These are phyloP conservation scores for Cornus florida DNA, from an alignment of 148 eudicot genomes.

Conservation along the genomic window DNA sequence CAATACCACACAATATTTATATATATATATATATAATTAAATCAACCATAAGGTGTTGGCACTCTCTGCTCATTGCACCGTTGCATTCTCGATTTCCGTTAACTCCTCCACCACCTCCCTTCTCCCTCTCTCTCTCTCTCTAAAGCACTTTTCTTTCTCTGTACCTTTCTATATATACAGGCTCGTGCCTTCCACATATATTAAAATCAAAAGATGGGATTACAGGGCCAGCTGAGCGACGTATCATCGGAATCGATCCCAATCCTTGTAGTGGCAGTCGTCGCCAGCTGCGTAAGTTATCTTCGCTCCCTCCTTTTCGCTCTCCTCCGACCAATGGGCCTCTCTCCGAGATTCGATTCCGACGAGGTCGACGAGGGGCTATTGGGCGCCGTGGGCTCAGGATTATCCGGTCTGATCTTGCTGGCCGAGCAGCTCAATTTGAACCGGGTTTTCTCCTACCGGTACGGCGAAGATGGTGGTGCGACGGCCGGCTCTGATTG, in stretches of 20 bases:
- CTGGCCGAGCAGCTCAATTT: conserved; percentile 50
- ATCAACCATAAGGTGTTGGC: too few relatives aligned
- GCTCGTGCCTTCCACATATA: background rate
- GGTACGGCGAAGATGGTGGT: background rate
- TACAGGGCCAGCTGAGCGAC: conserved; percentile 69
- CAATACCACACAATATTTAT: too few relatives aligned
- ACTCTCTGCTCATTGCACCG: too few relatives aligned
- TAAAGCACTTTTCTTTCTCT: too few relatives aligned
- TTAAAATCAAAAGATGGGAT: conserved; percentile 43
- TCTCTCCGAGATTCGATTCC: conserved; percentile 6
- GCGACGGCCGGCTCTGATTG: conserved; percentile 25
- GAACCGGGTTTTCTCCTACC: conserved; percentile 40
- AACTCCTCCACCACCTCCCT: too few relatives aligned
- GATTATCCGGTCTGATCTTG: conserved; percentile 32
- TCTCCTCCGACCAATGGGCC: conserved; percentile 18
- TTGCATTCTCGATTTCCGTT: too few relatives aligned
- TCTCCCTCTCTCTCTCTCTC: too few relatives aligned
- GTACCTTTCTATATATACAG: too few relatives aligned
- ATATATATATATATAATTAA: too few relatives aligned
- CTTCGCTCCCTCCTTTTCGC: conserved; percentile 44
- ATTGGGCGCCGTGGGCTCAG: conserved; percentile 34
- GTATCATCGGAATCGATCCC: conserved; percentile 65
- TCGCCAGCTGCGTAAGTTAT: conserved; percentile 42
- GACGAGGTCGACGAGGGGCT: conserved; percentile 16
- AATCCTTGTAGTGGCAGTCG: conserved; percentile 38